phyloP scores from a whole-genome alignment of 306 rosid species.

The Ceratonia siliqua region DNA sequence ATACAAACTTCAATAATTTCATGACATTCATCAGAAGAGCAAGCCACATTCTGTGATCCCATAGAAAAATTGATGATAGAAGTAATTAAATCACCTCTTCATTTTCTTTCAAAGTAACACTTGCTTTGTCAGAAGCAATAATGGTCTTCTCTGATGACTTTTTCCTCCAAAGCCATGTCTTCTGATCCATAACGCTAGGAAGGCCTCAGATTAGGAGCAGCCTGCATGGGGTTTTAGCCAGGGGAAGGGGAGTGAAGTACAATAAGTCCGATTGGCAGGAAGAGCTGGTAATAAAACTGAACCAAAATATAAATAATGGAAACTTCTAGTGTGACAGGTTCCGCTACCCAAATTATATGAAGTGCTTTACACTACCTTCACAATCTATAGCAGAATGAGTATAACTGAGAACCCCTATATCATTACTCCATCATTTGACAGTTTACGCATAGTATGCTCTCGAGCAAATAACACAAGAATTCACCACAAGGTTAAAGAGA shows the following conservation, averaged over 20 bases:
- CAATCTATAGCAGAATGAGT: too few relatives aligned
- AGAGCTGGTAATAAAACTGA: background rate
- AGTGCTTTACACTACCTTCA: background rate
- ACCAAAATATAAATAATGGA: background rate
- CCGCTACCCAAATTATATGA: background rate
- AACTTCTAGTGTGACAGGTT: background rate
- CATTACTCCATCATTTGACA: background rate
- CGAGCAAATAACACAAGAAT: background rate
- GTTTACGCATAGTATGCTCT: background rate
- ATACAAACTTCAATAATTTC: background rate
- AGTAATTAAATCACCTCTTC: conserved; percentile 47
- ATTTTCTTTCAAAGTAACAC: conserved; percentile 35
- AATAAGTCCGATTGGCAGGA: background rate
- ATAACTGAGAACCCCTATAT: background rate
- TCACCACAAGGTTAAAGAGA: background rate
- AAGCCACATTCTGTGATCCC: background rate
- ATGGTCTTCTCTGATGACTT: conserved; percentile 55
- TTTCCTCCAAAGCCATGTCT: conserved; percentile 68
- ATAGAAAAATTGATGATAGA: background rate
- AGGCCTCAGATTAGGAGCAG: background rate
- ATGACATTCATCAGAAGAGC: background rate
- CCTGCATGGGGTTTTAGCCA: conserved; percentile 19
- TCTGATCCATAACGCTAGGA: conserved; percentile 50
- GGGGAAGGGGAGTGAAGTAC: background rate
- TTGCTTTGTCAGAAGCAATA: conserved; percentile 39